Base-by-base conservation (phyloP, 192 early-diverging fungal species). In the Coemansia sp. region DNA sequence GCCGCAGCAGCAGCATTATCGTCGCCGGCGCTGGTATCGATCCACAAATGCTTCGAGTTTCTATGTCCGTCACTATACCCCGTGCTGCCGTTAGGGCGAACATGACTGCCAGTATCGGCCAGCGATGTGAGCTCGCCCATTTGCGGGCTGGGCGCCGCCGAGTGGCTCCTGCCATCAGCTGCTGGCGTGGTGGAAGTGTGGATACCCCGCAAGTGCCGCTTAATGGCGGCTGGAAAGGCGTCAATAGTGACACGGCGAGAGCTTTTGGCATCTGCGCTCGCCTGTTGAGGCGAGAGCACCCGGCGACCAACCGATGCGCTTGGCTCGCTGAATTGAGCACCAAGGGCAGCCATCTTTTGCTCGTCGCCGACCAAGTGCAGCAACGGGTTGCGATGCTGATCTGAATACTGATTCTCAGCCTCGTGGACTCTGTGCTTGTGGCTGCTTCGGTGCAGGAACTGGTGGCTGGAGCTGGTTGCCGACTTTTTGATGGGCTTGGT, bases 181-280 rank as follows among this genome's bases (percentile, higher is more conserved):
- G 13, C 64, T 18, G 20, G 3, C 50, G 24, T 52, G 0, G 47
- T 30, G 16, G 62, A 37, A 2, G 40, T 35, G 13, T 71, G 71
- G 1, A 62, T 79, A 3, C 70, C 70, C 3, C 79, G 79, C 61
- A 83, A 43, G 43, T 83, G 80, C 32, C 65, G 44, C 38, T 74
- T 76, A 20, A 83, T 77, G 12, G 71, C 75, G 1, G 75, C 80
- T 8, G 80, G 80, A n/a, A 83, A 83, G 8, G 80, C 75, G 30
- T 83, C 80, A 18, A 83, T 73, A 2, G 80, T 83, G 20, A 83
- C 75, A 4, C 80, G 56, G 18, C 80, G 74, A 27, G 69, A 69
- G 60, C 60, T 67, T 16, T 69, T 76, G 13, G 32, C 41, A 8
- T 74, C 65, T 1, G 40, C 32, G 10, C 43, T 45, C n/a, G 65